phyloP scores from a whole-genome alignment of 441 rosid species.

The Euphorbia schlechtendalii region DNA sequence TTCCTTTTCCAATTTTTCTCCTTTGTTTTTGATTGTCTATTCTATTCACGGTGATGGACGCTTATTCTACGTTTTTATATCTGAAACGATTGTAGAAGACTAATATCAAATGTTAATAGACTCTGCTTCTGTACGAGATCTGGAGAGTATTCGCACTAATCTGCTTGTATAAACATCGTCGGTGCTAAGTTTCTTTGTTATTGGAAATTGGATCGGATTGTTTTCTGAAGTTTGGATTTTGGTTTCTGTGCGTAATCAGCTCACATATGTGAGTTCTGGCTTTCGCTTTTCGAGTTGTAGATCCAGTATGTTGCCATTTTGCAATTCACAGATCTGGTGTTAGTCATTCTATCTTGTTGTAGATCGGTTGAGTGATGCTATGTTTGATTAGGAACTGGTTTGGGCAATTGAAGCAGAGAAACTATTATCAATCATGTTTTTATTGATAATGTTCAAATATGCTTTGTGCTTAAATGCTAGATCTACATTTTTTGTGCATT shows the following conservation, averaged over 20 bases:
- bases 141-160: not conserved
- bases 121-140: constrained; percentile 13
- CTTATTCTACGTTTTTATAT: not conserved
- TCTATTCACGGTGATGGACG: not conserved
- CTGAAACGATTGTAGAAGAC: not conserved
- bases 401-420: not conserved
- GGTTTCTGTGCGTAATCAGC: not conserved
- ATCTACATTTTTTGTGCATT: constrained; percentile 9
- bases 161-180: not conserved
- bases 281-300: not conserved
- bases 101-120: not conserved
- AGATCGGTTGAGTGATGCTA: constrained; percentile 13
- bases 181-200: not conserved
- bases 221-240: not conserved
- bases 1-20: not conserved
- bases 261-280: not conserved
- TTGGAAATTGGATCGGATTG: constrained; percentile 1
- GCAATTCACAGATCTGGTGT: constrained; percentile 23
- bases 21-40: not conserved
- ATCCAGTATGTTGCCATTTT: constrained; percentile 11
- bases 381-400: not conserved
- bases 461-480: not conserved
- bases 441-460: not conserved
- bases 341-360: not conserved
- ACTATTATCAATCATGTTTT: not conserved